phyloP scores from a whole-genome alignment of 805 yeast species.

The Hanseniaspora singularis region DNA sequence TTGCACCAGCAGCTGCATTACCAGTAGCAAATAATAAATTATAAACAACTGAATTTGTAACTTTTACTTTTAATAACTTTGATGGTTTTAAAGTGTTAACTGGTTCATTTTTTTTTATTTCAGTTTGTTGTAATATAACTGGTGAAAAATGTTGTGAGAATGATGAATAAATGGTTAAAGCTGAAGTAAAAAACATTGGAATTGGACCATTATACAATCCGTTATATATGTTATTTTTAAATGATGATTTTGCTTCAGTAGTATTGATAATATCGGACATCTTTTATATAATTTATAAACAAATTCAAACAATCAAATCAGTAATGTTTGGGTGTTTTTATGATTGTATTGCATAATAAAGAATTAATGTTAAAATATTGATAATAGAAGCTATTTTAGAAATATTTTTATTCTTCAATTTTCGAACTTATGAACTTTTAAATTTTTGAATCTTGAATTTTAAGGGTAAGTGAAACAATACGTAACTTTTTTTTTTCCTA shows the following conservation, averaged over 20 bases:
- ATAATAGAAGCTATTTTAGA: too few relatives aligned
- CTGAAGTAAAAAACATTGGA: constrained; percentile 13
- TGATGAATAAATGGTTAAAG: neutral
- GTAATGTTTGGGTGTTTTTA: too few relatives aligned
- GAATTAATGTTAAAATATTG: too few relatives aligned
- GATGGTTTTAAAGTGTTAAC: constrained; percentile 5
- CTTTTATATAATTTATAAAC: too few relatives aligned
- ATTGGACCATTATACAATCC: constrained; percentile 1
- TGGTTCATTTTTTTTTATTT: constrained; percentile 2
- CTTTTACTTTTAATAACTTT: constrained; percentile 12
- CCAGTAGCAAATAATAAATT: constrained; percentile 51
- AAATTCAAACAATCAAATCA: neutral
- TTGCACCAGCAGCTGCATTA: constrained; percentile 55
- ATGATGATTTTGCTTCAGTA: neutral
- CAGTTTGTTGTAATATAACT: constrained; percentile 9
- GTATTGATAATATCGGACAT: neutral
- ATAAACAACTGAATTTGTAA: constrained; percentile 16
- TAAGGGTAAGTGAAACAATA: too few relatives aligned
- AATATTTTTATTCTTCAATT: too few relatives aligned
- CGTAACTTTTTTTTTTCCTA: too few relatives aligned
- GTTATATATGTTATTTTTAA: neutral
- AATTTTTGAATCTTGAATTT: too few relatives aligned
- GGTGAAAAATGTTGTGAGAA: constrained; percentile 8
- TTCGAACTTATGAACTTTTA: too few relatives aligned
- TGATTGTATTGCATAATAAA: too few relatives aligned